These are phyloP conservation scores for Ramaria sp. DNA, from an alignment of 768 basidiomycete genomes.

Conservation along the genomic window DNA sequence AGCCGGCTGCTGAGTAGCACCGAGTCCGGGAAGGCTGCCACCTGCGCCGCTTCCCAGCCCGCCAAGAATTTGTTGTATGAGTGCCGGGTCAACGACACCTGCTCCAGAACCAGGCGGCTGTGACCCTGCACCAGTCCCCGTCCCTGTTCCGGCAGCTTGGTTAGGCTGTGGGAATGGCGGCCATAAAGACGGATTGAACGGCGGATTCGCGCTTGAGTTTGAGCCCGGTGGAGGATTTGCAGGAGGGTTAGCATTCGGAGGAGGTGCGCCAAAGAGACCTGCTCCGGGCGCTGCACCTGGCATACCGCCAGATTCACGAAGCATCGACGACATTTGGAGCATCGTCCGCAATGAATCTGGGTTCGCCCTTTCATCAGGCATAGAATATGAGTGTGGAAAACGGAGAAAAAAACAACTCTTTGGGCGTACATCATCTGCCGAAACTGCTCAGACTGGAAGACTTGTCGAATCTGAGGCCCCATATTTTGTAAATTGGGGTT, in stretches of 20 bases:
- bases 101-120: constrained; percentile 19
- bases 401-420: neutral
- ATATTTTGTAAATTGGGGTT: constrained; percentile 70
- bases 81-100: constrained; percentile 29
- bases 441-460: constrained; percentile 70
- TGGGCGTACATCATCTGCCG: constrained; percentile 59
- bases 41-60: constrained; percentile 22
- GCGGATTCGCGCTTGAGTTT: constrained; percentile 50
- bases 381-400: neutral
- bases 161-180: constrained; percentile 11
- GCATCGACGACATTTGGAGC: constrained; percentile 58
- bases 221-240: constrained; percentile 18
- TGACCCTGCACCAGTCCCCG: constrained; percentile 15
- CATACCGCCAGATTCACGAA: constrained; percentile 28
- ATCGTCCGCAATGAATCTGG: constrained; percentile 67
- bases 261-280: constrained; percentile 16
- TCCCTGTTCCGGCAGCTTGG: constrained; percentile 10
- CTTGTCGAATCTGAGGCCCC: constrained; percentile 70
- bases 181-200: constrained; percentile 22
- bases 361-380: constrained; percentile 40
- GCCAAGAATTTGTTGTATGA: constrained; percentile 32
- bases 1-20: constrained; percentile 38
- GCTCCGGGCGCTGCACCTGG: constrained; percentile 15
- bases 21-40: constrained; percentile 7
- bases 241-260: constrained; percentile 2